Percentiles rank a stretch among this genome's conserved stretches.
Conservation (phyloP, 768 basidiomycete species). For the Steccherinum ochraceum region DNA sequence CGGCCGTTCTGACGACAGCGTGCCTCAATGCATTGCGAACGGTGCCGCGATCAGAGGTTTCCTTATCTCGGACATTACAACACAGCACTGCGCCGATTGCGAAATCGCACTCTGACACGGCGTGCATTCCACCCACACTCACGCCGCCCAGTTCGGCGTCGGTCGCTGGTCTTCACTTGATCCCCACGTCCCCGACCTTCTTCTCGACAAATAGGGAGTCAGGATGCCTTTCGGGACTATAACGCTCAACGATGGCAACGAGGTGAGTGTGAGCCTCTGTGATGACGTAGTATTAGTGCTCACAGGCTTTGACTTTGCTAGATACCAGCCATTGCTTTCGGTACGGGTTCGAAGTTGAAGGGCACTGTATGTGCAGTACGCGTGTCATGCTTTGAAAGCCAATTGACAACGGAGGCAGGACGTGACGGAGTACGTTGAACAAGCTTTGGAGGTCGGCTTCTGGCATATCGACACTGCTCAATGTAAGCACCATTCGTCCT, state of each 20-base stretch:
- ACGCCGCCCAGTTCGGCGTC: neutral
- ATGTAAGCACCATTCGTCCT: conserved; percentile 28
- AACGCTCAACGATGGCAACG: conserved; percentile 30
- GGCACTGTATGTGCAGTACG: conserved; percentile 13
- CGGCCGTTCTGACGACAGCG: too few relatives aligned
- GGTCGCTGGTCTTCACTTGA: neutral
- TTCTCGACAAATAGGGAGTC: neutral
- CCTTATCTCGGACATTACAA: neutral
- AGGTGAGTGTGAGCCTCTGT: conserved; percentile 15
- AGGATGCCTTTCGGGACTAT: conserved; percentile 28
- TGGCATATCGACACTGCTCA: conserved; percentile 60
- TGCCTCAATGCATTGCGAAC: too few relatives aligned
- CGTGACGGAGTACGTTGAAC: conserved; percentile 45
- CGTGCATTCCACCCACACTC: neutral
- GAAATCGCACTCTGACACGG: neutral
- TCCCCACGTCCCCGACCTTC: neutral
- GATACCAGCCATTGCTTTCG: conserved; percentile 61
- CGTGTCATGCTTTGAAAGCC: conserved; percentile 20
- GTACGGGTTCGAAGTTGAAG: conserved; percentile 44
- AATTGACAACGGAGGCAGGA: conserved; percentile 33
- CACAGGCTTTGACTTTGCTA: too few relatives aligned
- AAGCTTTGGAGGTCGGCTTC: conserved; percentile 56
- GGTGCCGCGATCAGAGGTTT: too few relatives aligned
- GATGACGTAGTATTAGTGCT: neutral
- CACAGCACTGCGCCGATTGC: neutral